Evolutionary conservation across 345 rosid genomes (phyloP).

Genomic region (Draba incana): DNA sequence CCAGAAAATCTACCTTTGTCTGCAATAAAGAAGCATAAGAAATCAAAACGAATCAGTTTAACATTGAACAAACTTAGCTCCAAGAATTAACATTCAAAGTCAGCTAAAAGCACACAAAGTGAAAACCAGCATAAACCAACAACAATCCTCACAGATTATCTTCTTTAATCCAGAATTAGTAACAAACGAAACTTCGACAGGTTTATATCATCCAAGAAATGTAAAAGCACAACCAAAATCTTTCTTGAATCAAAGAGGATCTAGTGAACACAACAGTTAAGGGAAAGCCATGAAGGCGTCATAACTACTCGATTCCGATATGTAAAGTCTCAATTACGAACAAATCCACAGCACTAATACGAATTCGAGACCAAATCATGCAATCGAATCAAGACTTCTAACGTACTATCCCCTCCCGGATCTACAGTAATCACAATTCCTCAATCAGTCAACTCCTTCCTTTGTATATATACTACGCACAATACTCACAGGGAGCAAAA

Average conservation of each 20-base stretch:
- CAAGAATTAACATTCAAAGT: too few relatives aligned
- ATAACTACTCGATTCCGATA: constrained; percentile 11
- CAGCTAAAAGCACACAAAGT: too few relatives aligned
- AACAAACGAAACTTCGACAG: too few relatives aligned
- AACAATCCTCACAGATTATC: too few relatives aligned
- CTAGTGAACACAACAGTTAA: constrained; percentile 13
- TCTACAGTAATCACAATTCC: constrained; percentile 31
- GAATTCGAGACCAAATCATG: constrained; percentile 10
- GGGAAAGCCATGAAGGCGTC: constrained; percentile 1
- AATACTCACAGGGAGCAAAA: not conserved
- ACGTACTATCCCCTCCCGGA: constrained; percentile 21
- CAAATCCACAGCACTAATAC: not conserved
- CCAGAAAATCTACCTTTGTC: constrained; percentile 28
- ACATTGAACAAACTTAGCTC: not conserved
- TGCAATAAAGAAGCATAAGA: constrained; percentile 33
- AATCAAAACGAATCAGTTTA: not conserved
- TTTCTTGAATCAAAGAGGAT: constrained; percentile 9
- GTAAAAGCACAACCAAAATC: not conserved
- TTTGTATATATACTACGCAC: not conserved
- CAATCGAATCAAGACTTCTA: not conserved
- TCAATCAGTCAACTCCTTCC: constrained; percentile 42
- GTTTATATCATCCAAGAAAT: too few relatives aligned
- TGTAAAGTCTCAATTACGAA: too few relatives aligned
- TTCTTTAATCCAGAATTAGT: too few relatives aligned
- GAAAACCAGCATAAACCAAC: too few relatives aligned